Base-by-base conservation (phyloP, 2,329 filamentous ascomycete genomes). In the Ceratocystis eucalypticola region DNA sequence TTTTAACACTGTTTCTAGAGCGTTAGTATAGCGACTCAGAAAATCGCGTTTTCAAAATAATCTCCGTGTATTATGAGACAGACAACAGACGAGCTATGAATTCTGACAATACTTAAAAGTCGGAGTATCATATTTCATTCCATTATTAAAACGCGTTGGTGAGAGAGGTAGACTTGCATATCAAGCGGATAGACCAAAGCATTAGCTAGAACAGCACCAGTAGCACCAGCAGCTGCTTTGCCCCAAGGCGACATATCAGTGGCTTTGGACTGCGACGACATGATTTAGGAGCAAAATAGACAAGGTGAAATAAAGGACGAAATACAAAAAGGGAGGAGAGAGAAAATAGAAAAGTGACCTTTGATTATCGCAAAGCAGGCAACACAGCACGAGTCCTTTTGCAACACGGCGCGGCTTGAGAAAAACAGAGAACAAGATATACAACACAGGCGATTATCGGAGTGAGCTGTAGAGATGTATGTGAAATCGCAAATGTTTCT, bases 161-260 rank as follows among this genome's bases (percentile, higher is more conserved):
- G 53, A 50, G 28, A 61, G 45, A 64, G 55, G 30, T 59, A 50
- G 62, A 78, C 88, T 80, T 80, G 96, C 92, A 99, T 92, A 77
- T 99, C 94, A 68, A 99, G 82, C 61, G 94, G 94, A 76, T 99
- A 99, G 67, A 97, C 93, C 69, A 96, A 79, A 57, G 92, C 89
- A 80, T 99, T 99, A 67, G 94, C 94, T 68, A 99, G 81, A 46
- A 97, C 91, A 61, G 94, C 94, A 69, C 94, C 94, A 22, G 90
- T 89, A 64, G 94, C 91, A 72, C 94, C 94, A 69, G 94, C 93
- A 70, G 96, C 85, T 65, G 94, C 94, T 74, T 88, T 87, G 65
- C 92, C 93, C 93, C 93, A 97, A 65, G 94, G 89, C 53, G 94
- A 91, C 68, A 97, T 84, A 70, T 80, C 80, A 65, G 80, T 80